phyloP scores from a whole-genome alignment of 2,329 filamentous ascomycete genomes.

The Penicillium sp. region DNA sequence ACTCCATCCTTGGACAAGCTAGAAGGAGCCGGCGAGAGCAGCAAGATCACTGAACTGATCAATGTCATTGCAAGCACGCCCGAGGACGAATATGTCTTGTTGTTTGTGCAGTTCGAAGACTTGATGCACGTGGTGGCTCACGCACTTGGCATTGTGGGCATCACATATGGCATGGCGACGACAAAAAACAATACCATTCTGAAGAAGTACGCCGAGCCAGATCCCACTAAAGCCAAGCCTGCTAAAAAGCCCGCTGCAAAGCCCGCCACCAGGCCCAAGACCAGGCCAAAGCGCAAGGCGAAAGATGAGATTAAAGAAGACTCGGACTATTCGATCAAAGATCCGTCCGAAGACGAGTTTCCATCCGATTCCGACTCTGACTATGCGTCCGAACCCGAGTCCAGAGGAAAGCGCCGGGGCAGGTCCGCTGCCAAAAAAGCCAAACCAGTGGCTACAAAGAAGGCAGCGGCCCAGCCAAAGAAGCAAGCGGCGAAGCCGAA shows the following conservation, averaged over 20 bases:
- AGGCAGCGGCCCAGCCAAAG: no score
- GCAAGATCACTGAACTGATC: constrained; percentile 47
- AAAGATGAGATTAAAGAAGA: no score
- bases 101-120: constrained; percentile 52
- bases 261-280: not conserved
- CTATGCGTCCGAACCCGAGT: no score
- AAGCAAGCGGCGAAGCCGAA: not conserved
- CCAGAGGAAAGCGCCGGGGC: no score
- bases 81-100: constrained; percentile 46
- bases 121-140: constrained; percentile 38
- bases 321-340: no score
- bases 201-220: constrained; percentile 28
- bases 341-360: no score
- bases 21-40: constrained; percentile 34
- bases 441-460: no score
- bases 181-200: constrained; percentile 21
- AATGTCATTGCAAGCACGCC: constrained; percentile 41
- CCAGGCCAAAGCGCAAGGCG: no score
- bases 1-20: not conserved
- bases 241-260: not conserved
- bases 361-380: no score
- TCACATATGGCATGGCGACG: constrained; percentile 36
- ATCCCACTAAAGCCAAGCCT: constrained; percentile 24
- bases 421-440: no score
- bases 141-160: constrained; percentile 25